Base-by-base conservation (phyloP, 2,329 filamentous ascomycete genomes). In the Bertia moriformis region DNA sequence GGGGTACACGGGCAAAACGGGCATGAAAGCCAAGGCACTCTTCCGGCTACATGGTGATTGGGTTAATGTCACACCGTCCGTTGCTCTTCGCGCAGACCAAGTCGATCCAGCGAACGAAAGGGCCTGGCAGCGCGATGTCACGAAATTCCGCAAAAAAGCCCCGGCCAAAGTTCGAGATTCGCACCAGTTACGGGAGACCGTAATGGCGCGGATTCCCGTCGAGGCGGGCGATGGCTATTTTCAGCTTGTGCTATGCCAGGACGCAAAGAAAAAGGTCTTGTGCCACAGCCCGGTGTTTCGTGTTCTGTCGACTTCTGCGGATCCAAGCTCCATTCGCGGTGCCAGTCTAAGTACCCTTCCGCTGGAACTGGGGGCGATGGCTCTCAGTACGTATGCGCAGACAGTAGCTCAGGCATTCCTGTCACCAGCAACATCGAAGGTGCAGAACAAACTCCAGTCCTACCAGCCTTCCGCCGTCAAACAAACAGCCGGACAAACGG, bases 251-350 rank as follows among this genome's bases (percentile, higher is more conserved):
- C 59, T 84, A 5, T 82, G 76, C 43, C 55, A 62, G 1, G 70
- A 64, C 0, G 52, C 53, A 40, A 69, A 66, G 51, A 71, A 69
- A 45, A 77, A 71, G 46, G 61, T 70, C 0, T 63, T 83, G 0
- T 82, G 78, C 43, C 66, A 69, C 0, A 81, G 76, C 44, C 78
- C 79, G 0, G 68, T 80, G 0, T 83, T 84, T 46, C 67, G 79
- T 14, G 61, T 84, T n/a, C 68, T 79, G 2, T 83, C 78, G 43
- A 73, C 73, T 0, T 78, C 76, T 0, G 62, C 66, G 0, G 74
- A 75, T 43, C 62, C 69, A 0, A 74, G 72, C 48, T 67, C 76
- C 0, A 51, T 83, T 2, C 69, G 75, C 4, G 79, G 79, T 1
- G 77, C 79, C 1, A 78, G 77, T 44, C 50, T 83, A 4, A 61